Percentiles rank a stretch among this genome's conserved stretches.
Evolutionary conservation across 2,329 filamentous ascomycete species (phyloP).

Genomic region (Ascocoryne sarcoides): DNA sequence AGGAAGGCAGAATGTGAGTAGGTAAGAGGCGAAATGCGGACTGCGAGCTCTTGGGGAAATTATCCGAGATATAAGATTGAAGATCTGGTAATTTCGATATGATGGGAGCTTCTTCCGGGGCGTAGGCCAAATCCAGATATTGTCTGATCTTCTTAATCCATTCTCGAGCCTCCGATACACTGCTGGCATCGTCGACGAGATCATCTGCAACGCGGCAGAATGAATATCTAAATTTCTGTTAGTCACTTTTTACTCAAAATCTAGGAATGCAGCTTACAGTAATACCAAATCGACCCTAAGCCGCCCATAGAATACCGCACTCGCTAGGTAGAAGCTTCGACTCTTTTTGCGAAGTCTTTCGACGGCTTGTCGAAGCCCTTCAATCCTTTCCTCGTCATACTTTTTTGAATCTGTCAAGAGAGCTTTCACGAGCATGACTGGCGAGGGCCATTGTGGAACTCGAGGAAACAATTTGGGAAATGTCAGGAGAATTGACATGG

Average conservation of each 20-base stretch:
- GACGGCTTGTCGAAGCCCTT: conserved; percentile 51
- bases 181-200: conserved; percentile 56
- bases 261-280: conserved; percentile 35
- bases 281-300: conserved; percentile 60
- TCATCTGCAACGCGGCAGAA: conserved; percentile 70
- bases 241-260: conserved; percentile 2
- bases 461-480: conserved; percentile 50
- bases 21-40: conserved; percentile 52
- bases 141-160: conserved; percentile 51
- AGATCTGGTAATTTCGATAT: conserved; percentile 14
- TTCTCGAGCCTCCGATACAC: conserved; percentile 40
- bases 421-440: conserved; percentile 41
- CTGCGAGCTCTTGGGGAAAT: conserved; percentile 23
- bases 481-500: conserved; percentile 53
- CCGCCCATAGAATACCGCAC: conserved; percentile 57
- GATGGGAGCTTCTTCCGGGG: conserved; percentile 21
- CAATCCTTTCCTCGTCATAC: conserved; percentile 50
- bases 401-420: conserved; percentile 36
- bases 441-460: conserved; percentile 40
- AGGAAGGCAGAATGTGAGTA: conserved; percentile 42
- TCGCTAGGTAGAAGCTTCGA: conserved; percentile 66
- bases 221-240: conserved; percentile 44
- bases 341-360: conserved; percentile 53
- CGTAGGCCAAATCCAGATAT: conserved; percentile 48
- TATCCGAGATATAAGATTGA: conserved; percentile 15